Evolutionary conservation across 352 stramenopile species (phyloP), one percentile per base, ranked within the genome.

Genomic region (Phytophthora chlamydospora): DNA sequence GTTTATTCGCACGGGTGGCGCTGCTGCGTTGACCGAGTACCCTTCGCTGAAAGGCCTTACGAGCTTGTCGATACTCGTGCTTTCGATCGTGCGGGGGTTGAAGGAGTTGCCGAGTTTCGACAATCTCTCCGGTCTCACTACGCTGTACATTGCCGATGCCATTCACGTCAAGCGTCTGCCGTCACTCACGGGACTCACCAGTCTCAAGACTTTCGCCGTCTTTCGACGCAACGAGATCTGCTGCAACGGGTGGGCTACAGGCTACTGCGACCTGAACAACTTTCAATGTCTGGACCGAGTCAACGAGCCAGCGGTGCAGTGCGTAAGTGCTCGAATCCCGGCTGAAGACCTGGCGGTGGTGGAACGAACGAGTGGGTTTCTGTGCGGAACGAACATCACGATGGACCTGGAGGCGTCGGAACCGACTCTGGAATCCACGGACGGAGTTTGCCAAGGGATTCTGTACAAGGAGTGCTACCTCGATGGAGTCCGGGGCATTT

Each of bases 181-280:
- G 3, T 73, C 66, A 0, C 38, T 75, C n/a, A 44, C 41, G 0
- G n/a, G 16, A 0, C 40, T 75, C 6, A 41, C 12, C 1, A 69
- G 52, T n/a, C 53, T 79, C 16, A 48, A 66, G 33, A 70, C 66
- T 38, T 78, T 78, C 36, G 57, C 56, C 1, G 16, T 77, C n/a
- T 66, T 73, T 43, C 51, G 59, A 11, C 68, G 72, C 14, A 76
- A 73, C 43, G 57, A 69, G 21, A 59, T 80, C 41, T 80, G 72
- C 62, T 80, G 68, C 59, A 76, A 80, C 39, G 68, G 71, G 11
- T 76, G 63, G 56, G 57, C 59, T 4, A 72, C 61, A 0, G 58
- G 62, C 1, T 57, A 46, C 36, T 83, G 59, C 45, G 61, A 71
- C 45, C 43, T 73, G 17, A 60, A 6, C 31, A 68, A 71, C 53